Evolutionary conservation across 441 rosid species (phyloP).

Genomic region (Eruca vesicaria): DNA sequence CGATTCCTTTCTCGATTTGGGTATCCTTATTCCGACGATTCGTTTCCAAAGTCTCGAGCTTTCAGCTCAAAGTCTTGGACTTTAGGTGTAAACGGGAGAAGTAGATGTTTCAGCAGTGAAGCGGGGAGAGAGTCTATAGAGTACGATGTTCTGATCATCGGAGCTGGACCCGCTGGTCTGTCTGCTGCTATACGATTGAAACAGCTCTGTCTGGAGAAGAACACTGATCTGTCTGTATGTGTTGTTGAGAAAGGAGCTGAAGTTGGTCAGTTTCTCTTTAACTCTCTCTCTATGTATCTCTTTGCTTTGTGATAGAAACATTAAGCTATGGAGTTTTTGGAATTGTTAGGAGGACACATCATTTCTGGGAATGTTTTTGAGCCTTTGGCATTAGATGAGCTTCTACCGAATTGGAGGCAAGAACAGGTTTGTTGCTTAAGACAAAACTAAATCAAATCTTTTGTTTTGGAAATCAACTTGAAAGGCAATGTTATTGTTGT

Average conservation of each 20-base stretch:
- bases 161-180: conserved; percentile 97
- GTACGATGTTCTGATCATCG: conserved; percentile 90
- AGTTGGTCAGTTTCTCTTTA: conserved; percentile 54
- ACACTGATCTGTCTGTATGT: conserved; percentile 82
- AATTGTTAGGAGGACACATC: conserved; percentile 73
- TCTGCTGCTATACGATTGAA: conserved; percentile 90
- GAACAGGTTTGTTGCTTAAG: conserved; percentile 57
- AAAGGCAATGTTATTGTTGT: background rate
- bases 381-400: conserved; percentile 85
- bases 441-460: background rate
- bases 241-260: conserved; percentile 96
- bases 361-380: conserved; percentile 87
- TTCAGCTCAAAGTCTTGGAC: conserved; percentile 33
- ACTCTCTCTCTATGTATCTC: background rate
- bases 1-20: conserved; percentile 33
- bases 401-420: conserved; percentile 89
- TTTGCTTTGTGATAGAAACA: background rate
- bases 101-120: conserved; percentile 47
- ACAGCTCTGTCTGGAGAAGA: conserved; percentile 72
- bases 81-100: conserved; percentile 20
- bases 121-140: conserved; percentile 64
- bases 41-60: conserved; percentile 29
- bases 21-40: conserved; percentile 22
- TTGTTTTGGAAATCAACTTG: background rate
- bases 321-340: conserved; percentile 1